Evolutionary conservation across 805 yeast genomes (phyloP), one percentile per base, ranked within the genome.

Genomic region (Cyberlindnera bimundalis): DNA sequence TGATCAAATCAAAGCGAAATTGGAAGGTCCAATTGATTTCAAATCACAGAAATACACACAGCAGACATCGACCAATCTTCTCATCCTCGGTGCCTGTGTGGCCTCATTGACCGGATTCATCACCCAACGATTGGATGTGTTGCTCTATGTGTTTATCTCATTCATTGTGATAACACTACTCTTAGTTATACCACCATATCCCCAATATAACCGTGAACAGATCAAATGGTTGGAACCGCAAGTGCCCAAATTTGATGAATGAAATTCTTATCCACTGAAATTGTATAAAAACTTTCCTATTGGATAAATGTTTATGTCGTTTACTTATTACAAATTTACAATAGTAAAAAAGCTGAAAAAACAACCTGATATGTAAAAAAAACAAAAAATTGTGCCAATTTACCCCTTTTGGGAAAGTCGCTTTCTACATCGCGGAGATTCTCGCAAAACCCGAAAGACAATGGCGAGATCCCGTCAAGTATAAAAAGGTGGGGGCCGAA

Each of bases 1-100:
- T 15, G 16, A 28, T 13, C 29, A 24, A 9, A 9, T 43, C 23
- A 47, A 45, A 30, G 32, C 35, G 5, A 24, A 23, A 5, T 19
- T 47, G 11, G 55, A 51, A 24, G 53, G 55, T 4, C 50, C 53
- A 19, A 51, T 51, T 25, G 51, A 47, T 27, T 51, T 27, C 33
- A 21, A 36, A 8, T 50, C 53, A 13, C 55, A 51, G 37, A 40
- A 29, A 21, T 37, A 24, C 25, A 45, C 48, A 9, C 35, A 34
- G n/a, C 6, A 32, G 10, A n/a, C 32, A 8, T 21, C 45, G 12
- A 28, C 31, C 7, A 15, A 34, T 18, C 4, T 45, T 13, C 38
- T 51, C 14, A 23, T 33, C 12, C 7, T 31, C 11, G 51, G 55
- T 7, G 43, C 51, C 1, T 20, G 35, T 6, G 13, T 43, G 3